These are phyloP conservation scores for Verticillium alfalfae DNA, from an alignment of 2,329 filamentous ascomycete genomes.

Conservation along the genomic window DNA sequence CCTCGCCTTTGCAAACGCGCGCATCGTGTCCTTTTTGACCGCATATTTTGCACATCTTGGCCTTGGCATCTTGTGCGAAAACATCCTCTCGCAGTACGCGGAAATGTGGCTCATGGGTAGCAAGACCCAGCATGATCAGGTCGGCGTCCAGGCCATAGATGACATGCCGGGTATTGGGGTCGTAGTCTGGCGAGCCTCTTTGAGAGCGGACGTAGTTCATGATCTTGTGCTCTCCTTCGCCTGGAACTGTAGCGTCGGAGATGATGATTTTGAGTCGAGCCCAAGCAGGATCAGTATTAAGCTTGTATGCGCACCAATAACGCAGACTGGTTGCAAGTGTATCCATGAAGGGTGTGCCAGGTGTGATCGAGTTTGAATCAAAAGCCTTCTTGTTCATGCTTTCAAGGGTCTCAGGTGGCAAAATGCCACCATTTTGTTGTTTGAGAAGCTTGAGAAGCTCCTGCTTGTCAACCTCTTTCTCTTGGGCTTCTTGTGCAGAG, in stretches of 20 bases:
- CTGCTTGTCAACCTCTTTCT: constrained; percentile 87
- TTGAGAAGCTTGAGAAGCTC: constrained; percentile 82
- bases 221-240: constrained; percentile 98
- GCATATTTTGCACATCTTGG: constrained; percentile 79
- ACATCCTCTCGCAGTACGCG: constrained; percentile 95
- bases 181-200: constrained; percentile 80
- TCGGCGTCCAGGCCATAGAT: constrained; percentile 98
- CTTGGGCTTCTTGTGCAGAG: constrained; percentile 86
- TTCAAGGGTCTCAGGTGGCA: constrained; percentile 56
- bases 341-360: constrained; percentile 98
- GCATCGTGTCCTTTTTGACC: constrained; percentile 90
- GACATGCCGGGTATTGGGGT: constrained; percentile 95
- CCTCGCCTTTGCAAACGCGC: constrained; percentile 73
- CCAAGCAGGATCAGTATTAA: constrained; percentile 96
- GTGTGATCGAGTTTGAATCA: constrained; percentile 83
- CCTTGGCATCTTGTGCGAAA: constrained; percentile 82
- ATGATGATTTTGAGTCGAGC: constrained; percentile 96
- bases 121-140: constrained; percentile 96
- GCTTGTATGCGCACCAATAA: constrained; percentile 97
- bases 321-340: constrained; percentile 83
- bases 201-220: constrained; percentile 98
- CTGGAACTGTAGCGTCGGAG: constrained; percentile 94
- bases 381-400: constrained; percentile 80
- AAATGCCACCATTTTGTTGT: constrained; percentile 64
- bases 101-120: constrained; percentile 96